These are phyloP conservation scores for Olyra latifolia DNA, from an alignment of 176 grass and related monocot species.

Conservation along the genomic window DNA sequence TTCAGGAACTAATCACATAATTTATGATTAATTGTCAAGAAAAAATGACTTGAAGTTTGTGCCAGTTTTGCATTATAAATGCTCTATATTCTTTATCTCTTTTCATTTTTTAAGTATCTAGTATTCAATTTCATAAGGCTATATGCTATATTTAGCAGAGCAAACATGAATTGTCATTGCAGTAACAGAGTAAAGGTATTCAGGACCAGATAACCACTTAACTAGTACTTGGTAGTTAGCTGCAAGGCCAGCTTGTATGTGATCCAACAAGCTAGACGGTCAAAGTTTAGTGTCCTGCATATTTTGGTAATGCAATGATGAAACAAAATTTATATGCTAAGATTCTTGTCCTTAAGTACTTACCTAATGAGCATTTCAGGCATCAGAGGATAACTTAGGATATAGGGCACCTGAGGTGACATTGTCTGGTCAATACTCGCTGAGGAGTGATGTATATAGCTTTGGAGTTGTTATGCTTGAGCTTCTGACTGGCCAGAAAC, in stretches of 20 bases:
- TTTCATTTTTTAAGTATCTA: neutral
- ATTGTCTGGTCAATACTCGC: conserved; percentile 71
- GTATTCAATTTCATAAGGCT: neutral
- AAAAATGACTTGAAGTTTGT: neutral
- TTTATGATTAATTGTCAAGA: neutral
- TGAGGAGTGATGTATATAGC: conserved; percentile 93
- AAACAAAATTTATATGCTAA: neutral
- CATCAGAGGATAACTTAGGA: conserved; percentile 58
- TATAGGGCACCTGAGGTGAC: conserved; percentile 77
- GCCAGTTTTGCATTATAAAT: neutral
- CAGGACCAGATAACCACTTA: neutral
- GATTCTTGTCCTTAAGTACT: conserved; percentile 6
- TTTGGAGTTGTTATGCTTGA: conserved; percentile 97
- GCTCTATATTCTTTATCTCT: neutral
- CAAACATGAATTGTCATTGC: neutral
- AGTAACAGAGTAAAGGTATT: neutral
- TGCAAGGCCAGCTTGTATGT: conserved; percentile 3
- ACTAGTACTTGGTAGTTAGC: neutral
- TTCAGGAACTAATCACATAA: neutral
- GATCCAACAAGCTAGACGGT: neutral
- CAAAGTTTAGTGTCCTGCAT: neutral
- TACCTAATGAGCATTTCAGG: conserved; percentile 38
- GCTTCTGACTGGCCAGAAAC: conserved; percentile 82
- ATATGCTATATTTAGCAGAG: neutral
- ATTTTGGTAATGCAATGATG: neutral